Percentiles rank a stretch among this genome's conserved stretches.
Conservation (phyloP, 441 rosid genomes). For the Eutrema salsugineum region DNA sequence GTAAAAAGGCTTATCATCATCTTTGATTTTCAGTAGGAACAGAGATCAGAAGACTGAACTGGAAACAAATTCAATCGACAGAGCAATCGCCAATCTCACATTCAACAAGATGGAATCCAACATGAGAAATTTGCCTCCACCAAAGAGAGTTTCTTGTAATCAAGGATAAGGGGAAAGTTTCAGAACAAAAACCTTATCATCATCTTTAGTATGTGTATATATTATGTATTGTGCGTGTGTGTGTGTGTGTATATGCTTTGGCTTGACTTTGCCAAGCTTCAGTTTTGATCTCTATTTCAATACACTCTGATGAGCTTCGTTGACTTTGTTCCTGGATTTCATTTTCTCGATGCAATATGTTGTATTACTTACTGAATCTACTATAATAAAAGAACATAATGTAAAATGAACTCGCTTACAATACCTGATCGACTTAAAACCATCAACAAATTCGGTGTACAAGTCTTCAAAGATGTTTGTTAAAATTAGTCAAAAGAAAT, state of each 20-base stretch:
- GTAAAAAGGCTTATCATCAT: background rate
- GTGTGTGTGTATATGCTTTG: background rate
- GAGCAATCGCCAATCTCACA: constrained; percentile 78
- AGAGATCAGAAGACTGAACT: constrained; percentile 40
- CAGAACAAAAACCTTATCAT: background rate
- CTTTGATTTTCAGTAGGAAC: constrained; percentile 30
- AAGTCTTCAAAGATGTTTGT: background rate
- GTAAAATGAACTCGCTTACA: background rate
- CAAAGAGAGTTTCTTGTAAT: constrained; percentile 11
- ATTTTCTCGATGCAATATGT: background rate
- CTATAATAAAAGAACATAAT: background rate
- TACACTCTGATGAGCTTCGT: background rate
- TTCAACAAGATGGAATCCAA: constrained; percentile 61
- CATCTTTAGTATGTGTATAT: background rate
- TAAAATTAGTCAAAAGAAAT: background rate
- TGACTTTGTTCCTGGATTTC: constrained; percentile 3
- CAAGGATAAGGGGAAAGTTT: constrained; percentile 1
- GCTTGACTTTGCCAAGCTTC: constrained; percentile 22
- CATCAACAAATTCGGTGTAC: too few species aligned
- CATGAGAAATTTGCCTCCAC: constrained; percentile 29
- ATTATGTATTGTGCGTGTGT: background rate
- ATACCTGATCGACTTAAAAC: too few species aligned
- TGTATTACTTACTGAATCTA: background rate
- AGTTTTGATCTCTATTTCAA: constrained; percentile 30
- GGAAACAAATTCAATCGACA: constrained; percentile 75